Evolutionary conservation across 116 monocot genomes (phyloP).

Genomic region (Iris pallida): DNA sequence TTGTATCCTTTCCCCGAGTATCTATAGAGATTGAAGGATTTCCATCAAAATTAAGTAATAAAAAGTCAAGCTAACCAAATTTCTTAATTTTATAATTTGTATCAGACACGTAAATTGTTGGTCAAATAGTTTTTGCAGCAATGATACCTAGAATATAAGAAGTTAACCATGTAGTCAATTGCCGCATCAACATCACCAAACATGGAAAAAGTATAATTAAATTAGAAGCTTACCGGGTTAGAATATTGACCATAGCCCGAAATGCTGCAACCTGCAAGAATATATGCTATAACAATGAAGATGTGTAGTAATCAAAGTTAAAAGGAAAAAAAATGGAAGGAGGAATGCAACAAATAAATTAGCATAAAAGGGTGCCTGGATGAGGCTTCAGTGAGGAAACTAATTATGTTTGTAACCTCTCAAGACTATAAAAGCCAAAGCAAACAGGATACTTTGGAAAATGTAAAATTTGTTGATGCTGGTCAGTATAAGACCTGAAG

Average conservation of each 20-base stretch:
- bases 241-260: constrained; percentile 97
- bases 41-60: too few species aligned
- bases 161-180: too few species aligned
- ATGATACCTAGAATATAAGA: too few species aligned
- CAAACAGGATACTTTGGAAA: background rate
- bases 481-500: constrained; percentile 61
- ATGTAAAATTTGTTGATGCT: too few species aligned
- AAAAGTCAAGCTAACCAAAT: too few species aligned
- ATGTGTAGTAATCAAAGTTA: constrained; percentile 1
- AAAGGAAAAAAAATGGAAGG: background rate
- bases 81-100: too few species aligned
- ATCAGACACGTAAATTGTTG: too few species aligned
- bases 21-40: too few species aligned
- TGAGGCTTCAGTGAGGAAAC: constrained; percentile 1
- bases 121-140: too few species aligned
- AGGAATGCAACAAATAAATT: background rate
- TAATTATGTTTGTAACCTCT: background rate
- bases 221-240: constrained; percentile 67
- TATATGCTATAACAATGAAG: constrained; percentile 6
- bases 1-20: too few species aligned
- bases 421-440: background rate
- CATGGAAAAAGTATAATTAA: too few species aligned
- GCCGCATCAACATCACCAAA: too few species aligned
- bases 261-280: constrained; percentile 91
- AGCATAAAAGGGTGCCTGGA: background rate